phyloP scores from a whole-genome alignment of 495 filamentous ascomycete genomes.

The Umbilicaria muhlenbergii region DNA sequence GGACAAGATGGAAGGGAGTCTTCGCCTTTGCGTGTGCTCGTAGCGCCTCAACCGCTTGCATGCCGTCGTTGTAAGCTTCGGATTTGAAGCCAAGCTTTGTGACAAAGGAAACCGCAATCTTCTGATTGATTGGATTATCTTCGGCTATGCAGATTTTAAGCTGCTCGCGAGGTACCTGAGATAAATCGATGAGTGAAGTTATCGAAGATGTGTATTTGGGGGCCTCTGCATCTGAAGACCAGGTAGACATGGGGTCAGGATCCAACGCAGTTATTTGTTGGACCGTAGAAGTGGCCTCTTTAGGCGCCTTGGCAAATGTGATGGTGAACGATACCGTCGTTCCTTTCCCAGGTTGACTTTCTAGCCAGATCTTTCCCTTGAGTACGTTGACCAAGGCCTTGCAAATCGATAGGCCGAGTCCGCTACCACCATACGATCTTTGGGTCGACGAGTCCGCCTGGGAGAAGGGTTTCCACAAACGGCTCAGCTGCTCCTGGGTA shows the following conservation, averaged over 20 bases:
- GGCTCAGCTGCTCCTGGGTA: slow-evolving; percentile 58
- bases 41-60: slow-evolving; percentile 73
- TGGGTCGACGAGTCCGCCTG: slow-evolving; percentile 82
- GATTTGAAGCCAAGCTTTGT: slow-evolving; percentile 65
- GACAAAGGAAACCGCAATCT: slow-evolving; percentile 82
- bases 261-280: slow-evolving; percentile 19
- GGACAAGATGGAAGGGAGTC: slow-evolving; percentile 54
- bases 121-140: slow-evolving; percentile 84
- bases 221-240: slow-evolving; percentile 29
- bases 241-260: slow-evolving; percentile 36
- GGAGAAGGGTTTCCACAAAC: slow-evolving; percentile 81
- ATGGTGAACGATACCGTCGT: slow-evolving; percentile 80
- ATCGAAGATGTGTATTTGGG: slow-evolving; percentile 9
- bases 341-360: slow-evolving; percentile 56
- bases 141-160: slow-evolving; percentile 80
- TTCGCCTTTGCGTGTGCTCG: slow-evolving; percentile 51
- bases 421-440: slow-evolving; percentile 78
- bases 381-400: slow-evolving; percentile 89
- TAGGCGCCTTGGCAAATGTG: slow-evolving; percentile 62
- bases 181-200: slow-evolving; percentile 37
- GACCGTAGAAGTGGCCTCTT: slow-evolving; percentile 21
- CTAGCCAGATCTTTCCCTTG: slow-evolving; percentile 66
- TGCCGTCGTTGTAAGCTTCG: slow-evolving; percentile 73
- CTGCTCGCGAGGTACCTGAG: slow-evolving; percentile 55
- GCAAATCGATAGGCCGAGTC: slow-evolving; percentile 82